Conservation (phyloP, 2,329 filamentous ascomycete species). For the Penicillium sp. region DNA sequence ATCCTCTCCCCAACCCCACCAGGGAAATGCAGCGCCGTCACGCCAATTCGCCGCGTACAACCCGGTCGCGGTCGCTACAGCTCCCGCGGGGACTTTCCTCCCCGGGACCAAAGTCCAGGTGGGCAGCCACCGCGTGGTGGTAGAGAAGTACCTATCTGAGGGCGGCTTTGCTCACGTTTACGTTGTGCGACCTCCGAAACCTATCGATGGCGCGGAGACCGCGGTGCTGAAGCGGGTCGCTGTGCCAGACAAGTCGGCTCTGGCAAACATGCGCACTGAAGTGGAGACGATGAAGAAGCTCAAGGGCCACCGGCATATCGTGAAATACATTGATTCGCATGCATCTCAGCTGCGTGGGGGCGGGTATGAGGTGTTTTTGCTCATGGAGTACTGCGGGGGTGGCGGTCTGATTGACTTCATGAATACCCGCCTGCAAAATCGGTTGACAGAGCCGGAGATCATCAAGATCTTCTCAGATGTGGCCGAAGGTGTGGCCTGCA, state of each 20-base stretch:
- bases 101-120: slow-evolving; percentile 97
- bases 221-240: slow-evolving; percentile 93
- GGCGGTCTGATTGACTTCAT: slow-evolving; percentile 98
- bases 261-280: slow-evolving; percentile 96
- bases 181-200: slow-evolving; percentile 79
- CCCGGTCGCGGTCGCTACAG: slow-evolving; percentile 35
- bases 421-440: slow-evolving; percentile 96
- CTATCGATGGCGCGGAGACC: slow-evolving; percentile 73
- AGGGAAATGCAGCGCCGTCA: slow-evolving; percentile 30
- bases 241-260: slow-evolving; percentile 89
- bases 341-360: slow-evolving; percentile 89
- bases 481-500: slow-evolving; percentile 92
- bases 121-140: slow-evolving; percentile 85
- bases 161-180: slow-evolving; percentile 98
- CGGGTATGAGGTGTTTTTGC: slow-evolving; percentile 94
- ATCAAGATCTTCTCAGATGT: slow-evolving; percentile 96
- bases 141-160: slow-evolving; percentile 97
- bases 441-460: slow-evolving; percentile 95
- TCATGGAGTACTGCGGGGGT: slow-evolving; percentile 97
- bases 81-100: slow-evolving; percentile 79
- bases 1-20: slow-evolving; percentile 28
- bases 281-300: slow-evolving; percentile 99
- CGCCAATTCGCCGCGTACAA: slow-evolving; percentile 34
- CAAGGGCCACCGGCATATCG: slow-evolving; percentile 93
- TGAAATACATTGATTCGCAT: slow-evolving; percentile 98